Evolutionary conservation across 495 filamentous ascomycete species (phyloP), one percentile per base, ranked within the genome.

Genomic region (Tuber melanosporum): DNA sequence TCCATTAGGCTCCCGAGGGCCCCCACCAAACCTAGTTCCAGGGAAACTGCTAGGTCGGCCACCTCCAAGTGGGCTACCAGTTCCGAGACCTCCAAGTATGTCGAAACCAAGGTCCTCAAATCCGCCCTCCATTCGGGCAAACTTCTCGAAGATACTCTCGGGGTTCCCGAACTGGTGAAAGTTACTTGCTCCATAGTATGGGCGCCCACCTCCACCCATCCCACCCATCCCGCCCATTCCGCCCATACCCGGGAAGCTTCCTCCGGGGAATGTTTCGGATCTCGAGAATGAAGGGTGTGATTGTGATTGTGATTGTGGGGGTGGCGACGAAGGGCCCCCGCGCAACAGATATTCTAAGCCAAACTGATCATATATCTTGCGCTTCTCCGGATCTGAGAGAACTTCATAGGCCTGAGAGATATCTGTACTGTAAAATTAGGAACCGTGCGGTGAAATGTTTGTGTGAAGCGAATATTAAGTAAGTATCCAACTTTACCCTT

Each of bases 321-420:
- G 88, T 7, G 93, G 93, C 7, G 93, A 86, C 62, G 89, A 86
- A 17, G 90, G 85, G 42, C 96, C 96, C 32, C 95, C 95, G 52
- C 92, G 92, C 36, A 97, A 87, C 62, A 98, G 87, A 85, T 94
- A 97, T 76, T 99, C 95, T 71, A 98, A 90, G 77, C 95, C 95
- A 83, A 89, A 98, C 84, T 96, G 92, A 81, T 99, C 96, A 83
- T 99, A 99, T 39, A 91, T 91, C 86, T 97, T 97, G 75, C 95
- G 91, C 85, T 98, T 98, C 82, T 98, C 96, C 47, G 95, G 94
- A 84, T 99, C 95, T 79, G 92, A 95, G 17, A 99, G 91, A 82
- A 99, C 95, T 86, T 99, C 95, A 86, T 97, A 99, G 70, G 95
- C 95, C 86, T 98, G 95, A 2, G 93, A 97, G 72, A 93, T 90